Evolutionary conservation across 225 moss, liverwort and hornwort species (phyloP), one percentile per base, ranked within the genome.

Genomic region (Takakia lepidozioides): DNA sequence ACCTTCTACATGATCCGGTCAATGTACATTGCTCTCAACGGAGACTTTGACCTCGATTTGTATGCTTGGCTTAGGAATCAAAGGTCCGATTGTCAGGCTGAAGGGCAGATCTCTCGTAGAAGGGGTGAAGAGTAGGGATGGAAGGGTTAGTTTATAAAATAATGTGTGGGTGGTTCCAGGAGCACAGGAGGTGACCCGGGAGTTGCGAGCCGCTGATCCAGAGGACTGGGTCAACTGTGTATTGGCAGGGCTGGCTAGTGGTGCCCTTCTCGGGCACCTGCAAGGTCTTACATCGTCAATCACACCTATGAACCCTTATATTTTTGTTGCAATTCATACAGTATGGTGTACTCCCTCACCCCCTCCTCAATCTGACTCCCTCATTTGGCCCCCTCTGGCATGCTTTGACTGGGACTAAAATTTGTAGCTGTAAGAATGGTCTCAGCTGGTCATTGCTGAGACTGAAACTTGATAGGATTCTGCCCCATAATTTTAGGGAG

Each of bases 121-220:
- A n/a, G n/a, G n/a, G n/a, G n/a, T n/a, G n/a, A n/a, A n/a, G n/a
- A n/a, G n/a, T n/a, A n/a, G n/a, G n/a, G n/a, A n/a, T n/a, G n/a
- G n/a, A n/a, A n/a, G n/a, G n/a, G n/a, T 1, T 18, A 23, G 14
- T 51, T 2, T 17, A n/a, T n/a, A n/a, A n/a, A 16, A 15, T 29
- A 8, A 19, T 25, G 14, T 56, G 24, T 35, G 25, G 15, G n/a
- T 17, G 19, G 8, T 32, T 29, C 40, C 52, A 88, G 85, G 78
- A 49, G 81, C 87, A 17, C 87, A 87, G 69, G 95, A 98, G 62
- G 61, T 91, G 24, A 80, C 87, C 45, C 79, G 95, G 67, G 95
- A 98, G 67, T 68, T 98, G 50, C 87, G 91, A 62, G 90, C 91
- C 45, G 69, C 87, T 26, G 77, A 83, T 60, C 84, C 95, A 23